Conservation (phyloP, 495 filamentous ascomycete species). For the Mytilinidion resinicola region DNA sequence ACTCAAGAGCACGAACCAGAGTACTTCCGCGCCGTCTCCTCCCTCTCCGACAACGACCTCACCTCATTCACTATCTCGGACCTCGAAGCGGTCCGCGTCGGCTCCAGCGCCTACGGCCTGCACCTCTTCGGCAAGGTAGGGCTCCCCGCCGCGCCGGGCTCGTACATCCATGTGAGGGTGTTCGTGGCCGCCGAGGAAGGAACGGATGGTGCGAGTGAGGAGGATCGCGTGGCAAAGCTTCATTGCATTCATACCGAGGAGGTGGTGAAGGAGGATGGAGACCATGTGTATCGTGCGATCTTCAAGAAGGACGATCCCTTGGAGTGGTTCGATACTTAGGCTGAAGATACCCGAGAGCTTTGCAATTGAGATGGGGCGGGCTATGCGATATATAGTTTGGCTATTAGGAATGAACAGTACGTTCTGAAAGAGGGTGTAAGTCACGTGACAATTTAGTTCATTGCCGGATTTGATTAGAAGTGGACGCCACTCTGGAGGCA, state of each 20-base stretch:
- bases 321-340: slow-evolving; percentile 44
- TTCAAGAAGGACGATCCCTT: slow-evolving; percentile 47
- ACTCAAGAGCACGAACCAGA: slow-evolving; percentile 42
- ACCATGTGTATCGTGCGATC: slow-evolving; percentile 46
- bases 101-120: slow-evolving; percentile 47
- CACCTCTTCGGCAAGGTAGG: slow-evolving; percentile 53
- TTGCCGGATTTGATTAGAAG: too few species aligned
- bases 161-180: slow-evolving; percentile 41
- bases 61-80: slow-evolving; percentile 40
- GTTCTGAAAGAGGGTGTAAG: too few species aligned
- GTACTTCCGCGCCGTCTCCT: slow-evolving; percentile 41
- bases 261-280: slow-evolving; percentile 41
- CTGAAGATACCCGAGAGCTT: neutral
- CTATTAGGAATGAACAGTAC: too few species aligned
- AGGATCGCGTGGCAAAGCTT: slow-evolving; percentile 39
- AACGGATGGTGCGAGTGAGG: slow-evolving; percentile 32
- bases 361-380: too few species aligned
- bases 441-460: too few species aligned
- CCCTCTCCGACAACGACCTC: slow-evolving; percentile 44
- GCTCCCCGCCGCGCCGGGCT: slow-evolving; percentile 37
- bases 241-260: slow-evolving; percentile 51
- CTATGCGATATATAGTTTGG: too few species aligned
- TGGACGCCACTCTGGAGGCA: too few species aligned
- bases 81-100: slow-evolving; percentile 46
- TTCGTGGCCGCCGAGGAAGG: slow-evolving; percentile 44